phyloP scores from a whole-genome alignment of 257 asterid genomes.

The Rehmannia glutinosa region DNA sequence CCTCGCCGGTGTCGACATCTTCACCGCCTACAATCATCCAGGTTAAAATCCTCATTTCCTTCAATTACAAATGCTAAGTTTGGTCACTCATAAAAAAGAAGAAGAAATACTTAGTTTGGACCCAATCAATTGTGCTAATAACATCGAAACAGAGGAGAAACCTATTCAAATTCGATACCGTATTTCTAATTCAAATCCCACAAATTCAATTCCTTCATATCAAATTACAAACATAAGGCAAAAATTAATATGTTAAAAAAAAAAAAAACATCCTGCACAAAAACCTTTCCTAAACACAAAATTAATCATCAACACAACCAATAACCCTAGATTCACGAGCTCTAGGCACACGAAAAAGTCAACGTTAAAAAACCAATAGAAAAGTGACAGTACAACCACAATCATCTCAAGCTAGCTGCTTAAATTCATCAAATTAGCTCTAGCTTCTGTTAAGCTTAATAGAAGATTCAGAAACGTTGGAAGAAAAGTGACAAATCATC shows the following conservation, averaged over 20 bases:
- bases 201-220: background rate
- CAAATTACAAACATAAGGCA: background rate
- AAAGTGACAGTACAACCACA: no score
- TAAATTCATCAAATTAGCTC: no score
- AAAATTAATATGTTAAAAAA: no score
- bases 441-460: no score
- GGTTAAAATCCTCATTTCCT: background rate
- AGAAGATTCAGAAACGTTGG: no score
- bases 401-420: no score
- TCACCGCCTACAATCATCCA: slow-evolving; percentile 26
- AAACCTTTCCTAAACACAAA: background rate
- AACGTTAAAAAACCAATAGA: slow-evolving; percentile 9
- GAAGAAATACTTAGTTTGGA: background rate
- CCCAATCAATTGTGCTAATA: background rate
- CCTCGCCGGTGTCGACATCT: no score
- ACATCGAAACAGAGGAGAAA: no score
- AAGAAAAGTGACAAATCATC: no score
- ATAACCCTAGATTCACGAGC: slow-evolving; percentile 27
- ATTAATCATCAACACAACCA: background rate
- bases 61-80: no score
- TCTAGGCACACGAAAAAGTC: background rate
- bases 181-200: background rate
- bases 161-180: background rate
- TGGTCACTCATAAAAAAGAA: no score
- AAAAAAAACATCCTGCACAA: background rate